A percentile compares a stretch with the other conserved stretches of the same genome.
Conservation (phyloP, 2,329 filamentous ascomycete genomes). For the Pleochaeta shiraiana region DNA sequence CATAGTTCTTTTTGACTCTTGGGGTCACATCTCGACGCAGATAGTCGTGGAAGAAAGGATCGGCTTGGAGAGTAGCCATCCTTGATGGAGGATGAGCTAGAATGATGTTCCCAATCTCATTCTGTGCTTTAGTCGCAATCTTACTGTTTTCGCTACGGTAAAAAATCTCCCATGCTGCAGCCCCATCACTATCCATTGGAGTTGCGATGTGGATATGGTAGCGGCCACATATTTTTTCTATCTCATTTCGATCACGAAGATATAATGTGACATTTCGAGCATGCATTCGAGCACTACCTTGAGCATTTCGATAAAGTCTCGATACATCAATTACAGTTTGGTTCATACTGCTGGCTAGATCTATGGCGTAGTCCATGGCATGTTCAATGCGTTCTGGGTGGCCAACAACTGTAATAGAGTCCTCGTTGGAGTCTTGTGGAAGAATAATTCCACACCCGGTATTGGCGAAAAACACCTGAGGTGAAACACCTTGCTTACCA, state of each 20-base stretch:
- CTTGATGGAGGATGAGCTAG: constrained; percentile 52
- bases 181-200: constrained; percentile 44
- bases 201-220: constrained; percentile 80
- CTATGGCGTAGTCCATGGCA: constrained; percentile 67
- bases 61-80: constrained; percentile 42
- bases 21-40: constrained; percentile 41
- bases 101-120: constrained; percentile 53
- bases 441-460: constrained; percentile 81
- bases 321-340: constrained; percentile 66
- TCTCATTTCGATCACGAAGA: constrained; percentile 57
- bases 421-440: constrained; percentile 53
- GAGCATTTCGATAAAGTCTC: constrained; percentile 53
- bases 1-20: constrained; percentile 42
- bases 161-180: constrained; percentile 72
- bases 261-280: constrained; percentile 78
- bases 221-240: constrained; percentile 57
- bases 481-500: constrained; percentile 55
- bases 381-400: constrained; percentile 48
- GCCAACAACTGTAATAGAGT: constrained; percentile 66
- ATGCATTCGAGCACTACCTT: constrained; percentile 53
- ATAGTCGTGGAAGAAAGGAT: constrained; percentile 61
- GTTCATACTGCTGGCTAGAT: constrained; percentile 72
- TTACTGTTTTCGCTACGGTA: constrained; percentile 49
- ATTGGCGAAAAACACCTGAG: constrained; percentile 71
- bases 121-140: constrained; percentile 54